These are phyloP conservation scores for Aureobasidium sp. DNA, from an alignment of 2,329 filamentous ascomycete genomes.

Conservation along the genomic window DNA sequence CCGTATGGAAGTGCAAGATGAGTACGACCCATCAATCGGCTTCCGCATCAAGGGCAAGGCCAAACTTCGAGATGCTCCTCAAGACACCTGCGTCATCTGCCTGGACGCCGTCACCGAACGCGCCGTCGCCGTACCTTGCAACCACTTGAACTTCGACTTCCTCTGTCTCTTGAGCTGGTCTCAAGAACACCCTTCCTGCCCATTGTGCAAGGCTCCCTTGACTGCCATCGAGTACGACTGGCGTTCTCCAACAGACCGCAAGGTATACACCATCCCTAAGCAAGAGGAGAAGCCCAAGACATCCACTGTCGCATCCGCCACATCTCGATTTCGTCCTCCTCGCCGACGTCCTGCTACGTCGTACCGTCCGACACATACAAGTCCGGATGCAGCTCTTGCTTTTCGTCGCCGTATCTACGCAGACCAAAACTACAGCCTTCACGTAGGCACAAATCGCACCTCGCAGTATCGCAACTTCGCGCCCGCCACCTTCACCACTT, in stretches of 20 bases:
- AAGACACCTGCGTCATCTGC: slow-evolving; percentile 73
- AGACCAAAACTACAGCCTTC: slow-evolving; percentile 63
- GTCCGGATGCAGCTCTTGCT: slow-evolving; percentile 36
- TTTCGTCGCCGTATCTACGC: slow-evolving; percentile 66
- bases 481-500: slow-evolving; percentile 54
- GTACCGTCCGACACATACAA: background rate
- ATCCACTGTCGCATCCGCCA: background rate
- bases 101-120: slow-evolving; percentile 65
- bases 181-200: slow-evolving; percentile 62
- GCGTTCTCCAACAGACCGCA: slow-evolving; percentile 43
- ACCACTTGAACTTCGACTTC: slow-evolving; percentile 76
- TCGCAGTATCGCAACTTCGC: slow-evolving; percentile 70
- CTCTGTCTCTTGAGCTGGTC: slow-evolving; percentile 78
- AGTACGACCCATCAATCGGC: slow-evolving; percentile 17
- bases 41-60: slow-evolving; percentile 24
- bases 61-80: background rate
- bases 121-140: slow-evolving; percentile 66
- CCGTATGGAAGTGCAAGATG: slow-evolving; percentile 7
- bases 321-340: background rate
- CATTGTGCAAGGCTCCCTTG: slow-evolving; percentile 58
- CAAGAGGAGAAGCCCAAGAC: slow-evolving; percentile 14
- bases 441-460: slow-evolving; percentile 72
- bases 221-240: slow-evolving; percentile 59
- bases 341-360: background rate
- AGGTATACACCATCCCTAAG: slow-evolving; percentile 48